Conservation (phyloP, 805 yeast genomes). For the Candida dajiaensis region DNA sequence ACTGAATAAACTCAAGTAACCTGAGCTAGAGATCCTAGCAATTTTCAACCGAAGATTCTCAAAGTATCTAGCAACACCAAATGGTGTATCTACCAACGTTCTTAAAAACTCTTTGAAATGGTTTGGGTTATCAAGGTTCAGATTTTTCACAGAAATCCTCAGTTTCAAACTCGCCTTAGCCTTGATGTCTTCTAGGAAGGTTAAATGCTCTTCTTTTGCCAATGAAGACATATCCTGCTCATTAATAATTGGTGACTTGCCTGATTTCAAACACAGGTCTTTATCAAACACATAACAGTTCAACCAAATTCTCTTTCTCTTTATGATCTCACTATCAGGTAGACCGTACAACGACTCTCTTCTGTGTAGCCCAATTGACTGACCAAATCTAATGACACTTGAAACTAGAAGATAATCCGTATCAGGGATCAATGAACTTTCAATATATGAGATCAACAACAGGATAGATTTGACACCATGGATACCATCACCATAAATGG, state of each 20-base stretch:
- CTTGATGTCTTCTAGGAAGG: neutral
- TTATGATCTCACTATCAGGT: constrained; percentile 27
- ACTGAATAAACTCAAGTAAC: constrained; percentile 6
- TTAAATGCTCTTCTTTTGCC: constrained; percentile 1
- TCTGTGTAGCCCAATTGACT: constrained; percentile 48
- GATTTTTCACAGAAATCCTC: neutral
- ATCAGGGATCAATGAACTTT: constrained; percentile 31
- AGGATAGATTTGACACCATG: constrained; percentile 43
- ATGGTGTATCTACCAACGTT: neutral
- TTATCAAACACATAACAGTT: constrained; percentile 38
- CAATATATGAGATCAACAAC: constrained; percentile 33
- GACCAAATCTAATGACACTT: constrained; percentile 43
- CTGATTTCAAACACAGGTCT: constrained; percentile 35
- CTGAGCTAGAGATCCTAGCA: constrained; percentile 3
- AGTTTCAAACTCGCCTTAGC: neutral
- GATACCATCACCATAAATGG: constrained; percentile 42
- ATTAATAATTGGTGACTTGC: constrained; percentile 39
- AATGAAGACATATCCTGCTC: constrained; percentile 32
- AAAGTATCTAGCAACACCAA: constrained; percentile 1
- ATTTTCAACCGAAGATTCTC: constrained; percentile 1
- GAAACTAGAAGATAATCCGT: constrained; percentile 34
- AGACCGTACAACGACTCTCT: constrained; percentile 34
- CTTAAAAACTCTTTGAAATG: constrained; percentile 4
- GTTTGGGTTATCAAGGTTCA: constrained; percentile 1
- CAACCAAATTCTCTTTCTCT: constrained; percentile 41